Base-by-base conservation (phyloP, 2,329 filamentous ascomycete genomes). In the Ceratocystis cubensis region DNA sequence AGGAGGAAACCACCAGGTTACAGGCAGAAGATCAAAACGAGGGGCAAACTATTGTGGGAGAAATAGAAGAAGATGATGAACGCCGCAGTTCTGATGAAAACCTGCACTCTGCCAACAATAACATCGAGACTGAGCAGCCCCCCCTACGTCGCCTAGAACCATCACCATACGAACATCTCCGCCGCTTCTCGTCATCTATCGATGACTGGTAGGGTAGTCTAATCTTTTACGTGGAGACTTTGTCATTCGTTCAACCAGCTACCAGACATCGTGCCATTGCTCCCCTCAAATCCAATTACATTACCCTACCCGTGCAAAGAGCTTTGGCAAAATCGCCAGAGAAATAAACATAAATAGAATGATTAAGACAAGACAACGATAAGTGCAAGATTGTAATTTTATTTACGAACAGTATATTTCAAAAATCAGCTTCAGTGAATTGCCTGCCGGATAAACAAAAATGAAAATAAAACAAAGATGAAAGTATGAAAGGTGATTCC, bases 381-480 rank as follows among this genome's bases (percentile, higher is more conserved):
- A 13, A 33, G 56, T 25, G 7, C 22, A 56, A 20, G 17, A 20
- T 33, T 20, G 56, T 37, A 37, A 37, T 33, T 37, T 59, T 8
- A 59, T 59, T 59, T 30, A 59, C 33, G 28, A 59, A 33, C 56
- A 37, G 56, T 59, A 59, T 59, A 33, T 59, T 59, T 33, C 56
- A 59, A 59, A 33, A 59, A 59, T 37, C 28, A 59, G 30, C 17
- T 37, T 37, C 25, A 5, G 15, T 37, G 25, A 59, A 20, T 33
- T 22, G 30, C 44, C 28, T 13, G 62, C 28, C 37, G 45, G 17
- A 17, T 50, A 22, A 64, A 53, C 25, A 64, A 37, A 50, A 33
- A 48, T 41, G 22, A 53, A 64, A 64, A 64, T 5, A n/a, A 22
- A 64, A 37, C 56, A 30, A 37, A 59, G n/a, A 59, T 37, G 25